Evolutionary conservation across 2,329 filamentous ascomycete genomes (phyloP).

Genomic region (Plenodomus biglobosus): DNA sequence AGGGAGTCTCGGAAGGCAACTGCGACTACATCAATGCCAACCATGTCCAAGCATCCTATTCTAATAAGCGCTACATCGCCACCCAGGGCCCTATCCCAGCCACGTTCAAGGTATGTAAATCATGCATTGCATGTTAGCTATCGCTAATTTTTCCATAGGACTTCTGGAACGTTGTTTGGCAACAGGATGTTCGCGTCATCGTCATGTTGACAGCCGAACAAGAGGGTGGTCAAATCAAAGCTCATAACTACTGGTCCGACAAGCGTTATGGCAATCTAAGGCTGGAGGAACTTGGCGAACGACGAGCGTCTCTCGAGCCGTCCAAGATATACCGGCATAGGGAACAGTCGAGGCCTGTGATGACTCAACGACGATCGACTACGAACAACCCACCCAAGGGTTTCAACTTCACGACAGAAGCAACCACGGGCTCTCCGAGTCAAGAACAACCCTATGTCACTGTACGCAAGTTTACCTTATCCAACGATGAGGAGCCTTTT

Average conservation of each 20-base stretch:
- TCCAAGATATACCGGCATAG: constrained; percentile 53
- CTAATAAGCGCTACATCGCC: constrained; percentile 91
- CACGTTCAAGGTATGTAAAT: constrained; percentile 75
- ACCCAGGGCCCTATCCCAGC: constrained; percentile 90
- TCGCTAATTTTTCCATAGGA: constrained; percentile 60
- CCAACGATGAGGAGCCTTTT: constrained; percentile 76
- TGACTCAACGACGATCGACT: constrained; percentile 41
- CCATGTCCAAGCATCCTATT: constrained; percentile 75
- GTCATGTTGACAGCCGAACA: constrained; percentile 96
- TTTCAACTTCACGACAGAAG: constrained; percentile 33
- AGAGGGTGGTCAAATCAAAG: constrained; percentile 91
- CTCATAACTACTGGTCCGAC: constrained; percentile 87
- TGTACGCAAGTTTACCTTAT: constrained; percentile 83
- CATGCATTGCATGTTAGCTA: neutral
- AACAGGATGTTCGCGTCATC: constrained; percentile 90
- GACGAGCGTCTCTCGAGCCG: constrained; percentile 73
- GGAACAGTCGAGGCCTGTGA: constrained; percentile 39
- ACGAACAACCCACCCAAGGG: constrained; percentile 27
- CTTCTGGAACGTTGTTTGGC: constrained; percentile 98
- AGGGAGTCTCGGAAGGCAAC: constrained; percentile 63
- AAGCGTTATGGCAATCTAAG: constrained; percentile 76
- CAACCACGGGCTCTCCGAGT: constrained; percentile 26
- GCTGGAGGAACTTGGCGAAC: constrained; percentile 77
- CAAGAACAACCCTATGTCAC: constrained; percentile 73
- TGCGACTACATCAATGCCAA: constrained; percentile 98